Percentiles rank a stretch among this genome's conserved stretches.
These are phyloP conservation scores for Citrus reticulata DNA, from an alignment of 345 rosid genomes.

Conservation along the genomic window DNA sequence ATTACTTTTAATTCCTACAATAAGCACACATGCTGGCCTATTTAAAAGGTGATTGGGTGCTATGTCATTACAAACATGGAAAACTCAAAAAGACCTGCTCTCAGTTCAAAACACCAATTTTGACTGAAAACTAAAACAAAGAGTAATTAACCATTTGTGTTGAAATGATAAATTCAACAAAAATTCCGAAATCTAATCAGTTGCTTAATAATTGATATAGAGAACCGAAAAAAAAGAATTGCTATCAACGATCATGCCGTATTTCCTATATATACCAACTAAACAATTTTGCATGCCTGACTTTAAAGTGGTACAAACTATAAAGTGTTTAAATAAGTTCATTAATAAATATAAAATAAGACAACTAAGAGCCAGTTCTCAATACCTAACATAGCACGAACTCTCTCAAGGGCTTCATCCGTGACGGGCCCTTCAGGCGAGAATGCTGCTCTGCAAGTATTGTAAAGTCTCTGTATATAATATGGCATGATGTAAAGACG, in stretches of 20 bases:
- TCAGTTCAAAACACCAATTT: background rate
- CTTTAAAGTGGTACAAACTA: background rate
- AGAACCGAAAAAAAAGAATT: background rate
- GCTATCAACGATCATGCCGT: background rate
- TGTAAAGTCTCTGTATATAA: slow-evolving; percentile 73
- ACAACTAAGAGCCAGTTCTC: background rate
- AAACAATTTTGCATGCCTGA: background rate
- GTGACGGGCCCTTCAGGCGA: slow-evolving; percentile 65
- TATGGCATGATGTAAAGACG: slow-evolving; percentile 61
- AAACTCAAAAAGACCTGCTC: background rate
- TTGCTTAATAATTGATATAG: background rate
- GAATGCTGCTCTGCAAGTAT: slow-evolving; percentile 68
- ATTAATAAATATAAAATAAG: background rate
- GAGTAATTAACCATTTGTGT: background rate
- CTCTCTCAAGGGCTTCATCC: slow-evolving; percentile 72
- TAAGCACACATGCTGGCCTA: background rate
- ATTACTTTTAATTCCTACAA: background rate
- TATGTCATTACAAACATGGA: background rate
- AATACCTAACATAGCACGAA: slow-evolving; percentile 68
- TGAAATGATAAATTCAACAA: background rate
- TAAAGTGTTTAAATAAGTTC: background rate
- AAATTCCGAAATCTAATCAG: background rate
- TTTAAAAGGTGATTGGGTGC: background rate
- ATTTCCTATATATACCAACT: background rate
- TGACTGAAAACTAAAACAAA: background rate